A percentile compares a stretch with the other conserved stretches of the same genome.
Conservation (phyloP, 148 eudicot genomes). For the Beta vulgaris region DNA sequence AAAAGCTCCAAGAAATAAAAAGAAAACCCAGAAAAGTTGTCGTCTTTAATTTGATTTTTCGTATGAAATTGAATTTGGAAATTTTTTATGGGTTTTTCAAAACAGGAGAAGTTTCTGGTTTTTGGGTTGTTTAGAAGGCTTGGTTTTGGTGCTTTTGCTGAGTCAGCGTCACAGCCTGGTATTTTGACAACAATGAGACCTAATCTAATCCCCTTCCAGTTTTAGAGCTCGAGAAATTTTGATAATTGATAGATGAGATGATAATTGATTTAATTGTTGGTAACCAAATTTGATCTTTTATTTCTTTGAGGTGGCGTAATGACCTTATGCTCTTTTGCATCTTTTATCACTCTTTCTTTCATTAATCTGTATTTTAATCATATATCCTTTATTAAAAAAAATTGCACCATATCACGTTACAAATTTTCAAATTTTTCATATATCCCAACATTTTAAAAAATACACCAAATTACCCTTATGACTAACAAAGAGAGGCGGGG, state of each 20-base stretch:
- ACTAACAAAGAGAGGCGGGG: no score
- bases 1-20: neutral
- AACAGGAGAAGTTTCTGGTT: neutral
- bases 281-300: slow-evolving; percentile 3
- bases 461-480: no score
- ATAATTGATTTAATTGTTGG: no score
- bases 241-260: no score
- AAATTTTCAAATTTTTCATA: no score
- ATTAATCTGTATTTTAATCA: no score
- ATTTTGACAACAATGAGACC: slow-evolving; percentile 13
- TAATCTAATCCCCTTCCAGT: neutral
- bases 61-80: neutral
- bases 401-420: no score
- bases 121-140: slow-evolving; percentile 8
- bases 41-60: neutral
- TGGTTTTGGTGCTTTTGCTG: slow-evolving; percentile 4
- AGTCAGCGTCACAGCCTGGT: slow-evolving; percentile 15
- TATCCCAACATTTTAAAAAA: no score
- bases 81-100: neutral
- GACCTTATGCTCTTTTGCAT: neutral
- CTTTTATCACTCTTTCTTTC: no score
- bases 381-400: no score
- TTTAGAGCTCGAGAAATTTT: neutral
- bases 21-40: slow-evolving; percentile 8
- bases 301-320: neutral